Base-by-base conservation (phyloP, 495 filamentous ascomycete genomes). In the Aspergillus affinis region DNA sequence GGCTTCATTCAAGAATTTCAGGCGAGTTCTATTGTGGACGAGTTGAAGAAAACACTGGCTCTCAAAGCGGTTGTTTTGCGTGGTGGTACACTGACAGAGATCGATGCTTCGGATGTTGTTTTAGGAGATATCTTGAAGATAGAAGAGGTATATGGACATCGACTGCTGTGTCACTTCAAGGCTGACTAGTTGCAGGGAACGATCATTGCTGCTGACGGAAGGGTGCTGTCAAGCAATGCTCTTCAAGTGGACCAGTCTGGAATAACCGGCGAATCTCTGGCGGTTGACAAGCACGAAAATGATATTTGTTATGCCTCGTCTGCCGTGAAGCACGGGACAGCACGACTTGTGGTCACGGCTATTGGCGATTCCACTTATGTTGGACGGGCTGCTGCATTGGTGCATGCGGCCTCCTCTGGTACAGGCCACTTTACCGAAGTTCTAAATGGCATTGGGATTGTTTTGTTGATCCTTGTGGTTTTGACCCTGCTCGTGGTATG, bases 191-290 rank as follows among this genome's bases (percentile, higher is more conserved):
- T 47, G 18, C 48, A 81, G 80, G 92, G 92, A 74, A 92, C 90
- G 59, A 94, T 96, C 62, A 86, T 96, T 71, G 88, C 91, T 52
- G 92, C 91, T 65, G 92, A 97, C 72, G 92, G 92, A 58, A 86
- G 86, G 54, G 85, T 97, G 68, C 82, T 93, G 59, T 90, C 88
- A 68, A 85, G 90, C 48, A 84, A 86, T 66, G 86, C 89, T 57
- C 84, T 97, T 54, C 91, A 95, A 72, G 87, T 97, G 61, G 92
- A 97, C 75, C 92, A 96, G 78, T 96, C 92, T 59, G 84, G 89
- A 62, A 90, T 97, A 67, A 96, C 92, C 30, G 92, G 92, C 60
- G 92, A 97, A 77, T 96, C 92, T 66, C 85, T 96, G 58, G 91
- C 92, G 60, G 91, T 94, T 58, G 89, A 93, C 74, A 96, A 93